Evolutionary conservation across 2,329 filamentous ascomycete species (phyloP).

Genomic region (Aureobasidium namibiae): DNA sequence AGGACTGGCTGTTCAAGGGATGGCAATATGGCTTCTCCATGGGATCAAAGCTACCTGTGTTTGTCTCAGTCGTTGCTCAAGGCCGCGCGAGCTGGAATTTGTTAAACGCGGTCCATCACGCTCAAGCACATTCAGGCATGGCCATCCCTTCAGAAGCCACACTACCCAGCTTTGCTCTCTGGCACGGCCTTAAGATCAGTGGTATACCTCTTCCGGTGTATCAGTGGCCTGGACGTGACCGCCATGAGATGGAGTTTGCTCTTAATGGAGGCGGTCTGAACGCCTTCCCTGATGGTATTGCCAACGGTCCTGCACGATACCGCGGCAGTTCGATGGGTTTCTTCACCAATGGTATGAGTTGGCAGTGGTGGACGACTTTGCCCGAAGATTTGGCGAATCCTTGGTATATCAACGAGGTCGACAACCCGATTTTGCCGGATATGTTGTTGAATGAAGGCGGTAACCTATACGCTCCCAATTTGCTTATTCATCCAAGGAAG

Average conservation of each 20-base stretch:
- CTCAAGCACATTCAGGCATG: conserved; percentile 25
- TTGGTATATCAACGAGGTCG: conserved; percentile 25
- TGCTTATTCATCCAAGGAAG: conserved; percentile 34
- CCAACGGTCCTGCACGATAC: conserved; percentile 16
- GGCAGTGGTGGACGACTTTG: conserved; percentile 28
- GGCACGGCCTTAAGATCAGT: conserved; percentile 33
- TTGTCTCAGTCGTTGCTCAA: conserved; percentile 32
- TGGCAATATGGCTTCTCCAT: conserved; percentile 26
- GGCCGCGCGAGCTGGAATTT: conserved; percentile 26
- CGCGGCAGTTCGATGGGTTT: conserved; percentile 24
- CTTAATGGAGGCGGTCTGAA: conserved; percentile 24
- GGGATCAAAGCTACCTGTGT: conserved; percentile 24
- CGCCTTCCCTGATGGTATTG: conserved; percentile 14
- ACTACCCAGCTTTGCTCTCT: conserved; percentile 30
- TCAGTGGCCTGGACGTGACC: conserved; percentile 21
- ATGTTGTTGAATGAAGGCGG: conserved; percentile 25
- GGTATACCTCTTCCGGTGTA: conserved; percentile 31
- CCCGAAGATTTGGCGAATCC: conserved; percentile 26
- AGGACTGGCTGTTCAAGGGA: conserved; percentile 28
- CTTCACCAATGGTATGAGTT: conserved; percentile 17
- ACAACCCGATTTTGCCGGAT: conserved; percentile 20
- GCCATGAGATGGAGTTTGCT: conserved; percentile 20
- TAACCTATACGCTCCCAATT: conserved; percentile 28
- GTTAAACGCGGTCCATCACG: conserved; percentile 27
- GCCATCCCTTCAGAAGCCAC: conserved; percentile 29